Conservation (phyloP, 164 flowering plant species). For the Chimonanthus salicifolius region DNA sequence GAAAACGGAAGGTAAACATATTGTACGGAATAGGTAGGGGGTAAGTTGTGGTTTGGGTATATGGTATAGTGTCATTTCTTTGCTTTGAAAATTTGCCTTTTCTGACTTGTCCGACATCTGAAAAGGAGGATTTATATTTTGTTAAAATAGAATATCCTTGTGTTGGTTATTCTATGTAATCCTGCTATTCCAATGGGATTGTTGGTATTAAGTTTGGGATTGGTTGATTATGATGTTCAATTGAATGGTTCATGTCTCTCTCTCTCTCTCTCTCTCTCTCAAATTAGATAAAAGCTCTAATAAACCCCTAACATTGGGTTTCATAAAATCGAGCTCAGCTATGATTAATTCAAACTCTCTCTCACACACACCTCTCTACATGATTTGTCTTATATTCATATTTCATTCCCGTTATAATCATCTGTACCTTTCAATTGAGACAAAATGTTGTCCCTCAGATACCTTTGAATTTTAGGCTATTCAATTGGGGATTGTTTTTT, state of each 20-base stretch:
- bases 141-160: background rate
- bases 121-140: background rate
- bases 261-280: too few relatives aligned
- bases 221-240: background rate
- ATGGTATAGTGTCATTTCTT: slow-evolving; percentile 23
- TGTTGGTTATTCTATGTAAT: background rate
- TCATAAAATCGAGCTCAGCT: too few relatives aligned
- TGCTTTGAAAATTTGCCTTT: background rate
- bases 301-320: too few relatives aligned
- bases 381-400: too few relatives aligned
- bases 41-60: slow-evolving; percentile 23
- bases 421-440: too few relatives aligned
- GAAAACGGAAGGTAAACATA: background rate
- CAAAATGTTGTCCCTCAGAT: too few relatives aligned
- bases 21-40: slow-evolving; percentile 15
- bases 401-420: too few relatives aligned
- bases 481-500: too few relatives aligned
- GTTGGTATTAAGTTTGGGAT: background rate
- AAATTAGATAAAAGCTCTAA: too few relatives aligned
- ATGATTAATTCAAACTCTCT: too few relatives aligned
- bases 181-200: background rate
- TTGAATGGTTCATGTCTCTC: background rate
- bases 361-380: too few relatives aligned
- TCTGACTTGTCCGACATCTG: background rate
- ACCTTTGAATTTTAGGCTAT: too few relatives aligned